phyloP scores from a whole-genome alignment of 2,329 filamentous ascomycete species.

The Epichloe coenophiala region DNA sequence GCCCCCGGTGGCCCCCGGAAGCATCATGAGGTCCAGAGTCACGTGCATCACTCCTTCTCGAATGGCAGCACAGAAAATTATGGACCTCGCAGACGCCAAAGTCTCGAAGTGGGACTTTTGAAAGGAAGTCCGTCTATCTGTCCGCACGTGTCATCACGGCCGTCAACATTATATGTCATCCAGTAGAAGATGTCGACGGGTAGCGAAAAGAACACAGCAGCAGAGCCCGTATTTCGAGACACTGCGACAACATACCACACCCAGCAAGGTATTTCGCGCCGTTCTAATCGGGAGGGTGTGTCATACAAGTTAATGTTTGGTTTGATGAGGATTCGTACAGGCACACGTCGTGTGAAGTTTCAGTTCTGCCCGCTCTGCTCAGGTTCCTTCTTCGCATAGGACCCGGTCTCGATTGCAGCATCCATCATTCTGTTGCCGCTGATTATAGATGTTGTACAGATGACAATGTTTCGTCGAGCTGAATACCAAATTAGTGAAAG shows the following conservation, averaged over 20 bases:
- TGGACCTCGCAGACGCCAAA: conserved; percentile 8
- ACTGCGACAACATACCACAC: neutral
- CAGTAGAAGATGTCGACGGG: neutral
- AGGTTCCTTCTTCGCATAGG: conserved; percentile 32
- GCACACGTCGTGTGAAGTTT: neutral
- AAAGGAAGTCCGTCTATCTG: neutral
- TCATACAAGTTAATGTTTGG: neutral
- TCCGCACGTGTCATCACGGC: neutral
- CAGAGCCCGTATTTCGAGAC: neutral
- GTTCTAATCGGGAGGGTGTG: neutral
- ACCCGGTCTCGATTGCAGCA: conserved; percentile 60
- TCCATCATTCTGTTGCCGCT: conserved; percentile 85
- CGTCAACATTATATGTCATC: neutral
- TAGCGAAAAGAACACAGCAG: neutral
- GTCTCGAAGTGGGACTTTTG: conserved; percentile 2
- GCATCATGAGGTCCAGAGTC: conserved; percentile 9
- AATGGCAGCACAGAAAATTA: conserved; percentile 5
- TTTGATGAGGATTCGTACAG: conserved; percentile 1
- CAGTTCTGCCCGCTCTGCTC: conserved; percentile 2
- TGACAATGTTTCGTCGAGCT: conserved; percentile 70
- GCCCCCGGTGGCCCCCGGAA: conserved; percentile 7
- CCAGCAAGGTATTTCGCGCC: neutral
- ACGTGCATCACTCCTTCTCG: conserved; percentile 9
- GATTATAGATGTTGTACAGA: conserved; percentile 85
- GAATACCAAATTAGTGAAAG: conserved; percentile 3